Percentiles rank a stretch among this genome's conserved stretches.
These are phyloP conservation scores for Coniochaeta sp. DNA, from an alignment of 2,329 filamentous ascomycete genomes.

Conservation along the genomic window DNA sequence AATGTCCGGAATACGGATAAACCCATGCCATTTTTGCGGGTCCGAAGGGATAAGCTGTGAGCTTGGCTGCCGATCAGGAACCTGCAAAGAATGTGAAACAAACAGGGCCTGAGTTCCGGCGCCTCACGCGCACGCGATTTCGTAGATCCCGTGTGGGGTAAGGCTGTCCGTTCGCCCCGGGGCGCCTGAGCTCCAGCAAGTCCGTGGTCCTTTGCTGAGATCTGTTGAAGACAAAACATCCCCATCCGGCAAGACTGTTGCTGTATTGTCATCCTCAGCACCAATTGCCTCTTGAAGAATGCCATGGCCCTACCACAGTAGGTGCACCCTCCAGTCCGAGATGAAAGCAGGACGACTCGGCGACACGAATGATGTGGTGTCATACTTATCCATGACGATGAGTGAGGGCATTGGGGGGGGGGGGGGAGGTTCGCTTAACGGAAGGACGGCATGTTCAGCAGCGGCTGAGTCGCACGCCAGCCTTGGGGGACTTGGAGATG, in stretches of 20 bases:
- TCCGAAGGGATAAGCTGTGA: not conserved
- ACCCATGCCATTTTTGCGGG: too few species aligned
- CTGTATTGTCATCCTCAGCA: too few species aligned
- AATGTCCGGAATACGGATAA: not conserved
- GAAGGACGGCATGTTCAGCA: not conserved
- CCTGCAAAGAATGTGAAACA: conserved; percentile 2
- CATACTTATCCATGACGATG: not conserved
- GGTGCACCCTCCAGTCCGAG: not conserved
- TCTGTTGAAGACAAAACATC: too few species aligned
- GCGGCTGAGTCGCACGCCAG: not conserved
- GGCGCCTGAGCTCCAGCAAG: too few species aligned
- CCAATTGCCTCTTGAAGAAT: too few species aligned
- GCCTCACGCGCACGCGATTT: not conserved
- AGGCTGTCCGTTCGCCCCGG: not conserved
- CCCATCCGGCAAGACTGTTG: too few species aligned
- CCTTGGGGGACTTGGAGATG: not conserved
- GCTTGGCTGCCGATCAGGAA: not conserved
- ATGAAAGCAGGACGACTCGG: not conserved
- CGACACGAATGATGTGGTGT: not conserved
- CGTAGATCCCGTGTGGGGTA: not conserved
- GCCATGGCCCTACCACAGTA: not conserved
- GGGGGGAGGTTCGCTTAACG: not conserved
- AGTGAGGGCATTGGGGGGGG: too few species aligned
- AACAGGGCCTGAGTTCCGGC: not conserved
- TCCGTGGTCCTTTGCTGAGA: too few species aligned